Evolutionary conservation across 2,329 filamentous ascomycete genomes (phyloP), one percentile per base, ranked within the genome.

Genomic region (Beauveria rudraprayagi): DNA sequence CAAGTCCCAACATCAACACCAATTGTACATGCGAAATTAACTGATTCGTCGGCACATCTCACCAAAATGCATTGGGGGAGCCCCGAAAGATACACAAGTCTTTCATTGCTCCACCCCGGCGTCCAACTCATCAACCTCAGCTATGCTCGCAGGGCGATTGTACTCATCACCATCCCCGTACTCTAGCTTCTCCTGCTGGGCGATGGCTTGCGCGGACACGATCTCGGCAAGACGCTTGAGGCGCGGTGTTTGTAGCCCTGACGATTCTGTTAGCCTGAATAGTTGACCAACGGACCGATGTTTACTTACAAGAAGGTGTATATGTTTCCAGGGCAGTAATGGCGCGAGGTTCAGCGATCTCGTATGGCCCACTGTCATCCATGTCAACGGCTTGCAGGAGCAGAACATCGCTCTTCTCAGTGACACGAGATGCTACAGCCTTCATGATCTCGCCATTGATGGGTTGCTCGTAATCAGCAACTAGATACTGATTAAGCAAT

Each of bases 361-460:
- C 94, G 71, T 99, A 99, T 28, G 93, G 94, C 26, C 94, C 94
- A 68, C 91, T 96, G 77, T 99, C 94, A 71, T 99, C 94, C 92
- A 99, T 97, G 74, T 99, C 94, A 62, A 99, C 92, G 54, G 94
- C 92, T 62, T 93, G 89, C 52, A 99, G 82, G 61, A 99, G 85
- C 57, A 99, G 82, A 3, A 97, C 92, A 69, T 97, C 94, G 69
- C 92, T 95, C 86, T 99, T 99, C 78, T 99, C 94, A 1, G 93
- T 97, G 52, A 99, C 94, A 58, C 92, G 85, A 44, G 92, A 96
- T 8, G 95, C 94, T 58, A 99, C 95, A 8, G 94, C 94, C 79
- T 99, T 99, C 94, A 99, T 99, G 72, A 99, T 99, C 75, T 99
- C 94, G 72, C 93, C 94, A 70, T 99, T 97, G 76, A 99, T 99